A percentile compares a stretch with the other conserved stretches of the same genome.
These are phyloP conservation scores for Smittium mucronatum DNA, from an alignment of 371 early-diverging fungal genomes.

Conservation along the genomic window DNA sequence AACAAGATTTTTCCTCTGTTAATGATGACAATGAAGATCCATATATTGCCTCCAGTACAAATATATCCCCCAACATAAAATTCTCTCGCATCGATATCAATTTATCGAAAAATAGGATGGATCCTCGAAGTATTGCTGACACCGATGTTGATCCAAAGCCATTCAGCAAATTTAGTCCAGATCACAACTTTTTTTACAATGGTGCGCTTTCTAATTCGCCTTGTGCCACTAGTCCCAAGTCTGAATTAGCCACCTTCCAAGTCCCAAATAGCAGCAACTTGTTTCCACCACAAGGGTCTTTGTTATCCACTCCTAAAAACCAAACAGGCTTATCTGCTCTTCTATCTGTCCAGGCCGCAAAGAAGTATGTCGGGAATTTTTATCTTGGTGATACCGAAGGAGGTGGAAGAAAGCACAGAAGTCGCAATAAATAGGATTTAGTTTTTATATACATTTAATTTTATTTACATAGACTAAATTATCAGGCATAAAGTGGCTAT, in stretches of 20 bases:
- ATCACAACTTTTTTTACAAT: too few relatives aligned
- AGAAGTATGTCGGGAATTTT: background rate
- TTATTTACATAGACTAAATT: too few relatives aligned
- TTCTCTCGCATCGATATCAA: background rate
- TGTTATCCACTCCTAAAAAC: conserved; percentile 3
- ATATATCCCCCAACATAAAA: background rate
- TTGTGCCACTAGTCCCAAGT: background rate
- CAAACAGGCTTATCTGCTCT: background rate
- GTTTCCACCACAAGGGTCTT: background rate
- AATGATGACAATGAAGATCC: background rate
- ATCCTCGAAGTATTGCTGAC: background rate
- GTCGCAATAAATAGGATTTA: too few relatives aligned
- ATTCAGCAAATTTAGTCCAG: background rate
- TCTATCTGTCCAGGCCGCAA: background rate
- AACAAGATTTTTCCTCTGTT: background rate
- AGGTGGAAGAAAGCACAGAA: too few relatives aligned
- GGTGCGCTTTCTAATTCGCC: background rate
- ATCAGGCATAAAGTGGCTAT: too few relatives aligned
- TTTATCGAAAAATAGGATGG: background rate
- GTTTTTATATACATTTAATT: too few relatives aligned
- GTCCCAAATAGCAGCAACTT: background rate
- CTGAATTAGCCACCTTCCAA: background rate
- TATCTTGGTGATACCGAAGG: background rate
- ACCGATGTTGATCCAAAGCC: background rate
- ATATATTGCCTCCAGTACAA: background rate